phyloP scores from a whole-genome alignment of 163 green algal species.

The Picocystis sp. region DNA sequence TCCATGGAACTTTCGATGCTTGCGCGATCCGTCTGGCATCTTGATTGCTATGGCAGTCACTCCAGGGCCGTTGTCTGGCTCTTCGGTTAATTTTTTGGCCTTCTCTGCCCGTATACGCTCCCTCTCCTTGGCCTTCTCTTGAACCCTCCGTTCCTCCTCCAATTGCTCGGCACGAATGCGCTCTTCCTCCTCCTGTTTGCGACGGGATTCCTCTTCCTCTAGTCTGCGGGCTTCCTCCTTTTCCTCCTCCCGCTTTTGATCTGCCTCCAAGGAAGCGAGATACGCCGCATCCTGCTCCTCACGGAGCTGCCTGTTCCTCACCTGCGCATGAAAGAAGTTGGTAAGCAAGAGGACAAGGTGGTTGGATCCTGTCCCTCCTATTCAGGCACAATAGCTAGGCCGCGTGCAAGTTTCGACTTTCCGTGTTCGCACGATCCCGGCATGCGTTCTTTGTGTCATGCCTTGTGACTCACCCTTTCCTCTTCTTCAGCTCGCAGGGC shows the following conservation, averaged over 20 bases:
- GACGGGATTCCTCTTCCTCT: conserved; percentile 6
- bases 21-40: conserved; percentile 12
- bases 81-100: conserved; percentile 5
- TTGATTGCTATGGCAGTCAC: conserved; percentile 12
- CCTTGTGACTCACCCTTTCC: conserved; percentile 3
- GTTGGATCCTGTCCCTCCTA: too few relatives aligned
- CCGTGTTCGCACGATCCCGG: too few relatives aligned
- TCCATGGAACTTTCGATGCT: conserved; percentile 9
- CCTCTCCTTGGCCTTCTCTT: too few relatives aligned
- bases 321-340: too few relatives aligned
- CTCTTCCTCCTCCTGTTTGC: too few relatives aligned
- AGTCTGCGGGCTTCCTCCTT: conserved; percentile 16
- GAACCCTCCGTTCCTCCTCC: too few relatives aligned
- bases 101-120: too few relatives aligned
- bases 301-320: conserved; percentile 13
- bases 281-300: conserved; percentile 34
- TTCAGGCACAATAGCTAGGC: too few relatives aligned
- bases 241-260: conserved; percentile 15
- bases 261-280: conserved; percentile 24
- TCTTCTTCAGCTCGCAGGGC: conserved; percentile 31
- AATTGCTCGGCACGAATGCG: too few relatives aligned
- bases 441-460: too few relatives aligned
- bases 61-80: conserved; percentile 22
- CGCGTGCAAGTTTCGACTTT: too few relatives aligned
- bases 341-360: too few relatives aligned